Conservation (phyloP, 2,329 filamentous ascomycete species). For the Gaeumannomyces tritici region DNA sequence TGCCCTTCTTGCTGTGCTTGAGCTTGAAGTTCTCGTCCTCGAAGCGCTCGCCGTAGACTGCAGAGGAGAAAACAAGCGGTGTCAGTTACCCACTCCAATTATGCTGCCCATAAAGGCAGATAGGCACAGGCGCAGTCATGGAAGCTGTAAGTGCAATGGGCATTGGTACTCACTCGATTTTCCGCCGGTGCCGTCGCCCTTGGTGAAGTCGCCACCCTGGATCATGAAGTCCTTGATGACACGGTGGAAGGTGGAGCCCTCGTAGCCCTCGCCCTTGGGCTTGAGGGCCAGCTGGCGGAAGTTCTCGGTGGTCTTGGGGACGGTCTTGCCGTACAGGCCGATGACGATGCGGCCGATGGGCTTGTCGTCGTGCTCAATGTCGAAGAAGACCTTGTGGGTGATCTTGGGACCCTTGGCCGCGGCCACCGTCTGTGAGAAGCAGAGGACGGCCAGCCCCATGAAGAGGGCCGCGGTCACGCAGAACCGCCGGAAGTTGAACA, state of each 20-base stretch:
- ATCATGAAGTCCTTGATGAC: constrained; percentile 91
- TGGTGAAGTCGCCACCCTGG: constrained; percentile 83
- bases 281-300: constrained; percentile 74
- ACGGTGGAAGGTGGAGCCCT: constrained; percentile 77
- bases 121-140: no score
- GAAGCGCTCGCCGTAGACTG: constrained; percentile 77
- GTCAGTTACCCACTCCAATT: background rate
- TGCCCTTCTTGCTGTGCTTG: constrained; percentile 78
- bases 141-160: background rate
- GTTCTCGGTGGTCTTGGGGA: constrained; percentile 66
- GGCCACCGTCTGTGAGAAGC: constrained; percentile 65
- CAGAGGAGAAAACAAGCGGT: background rate
- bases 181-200: constrained; percentile 71
- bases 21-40: constrained; percentile 92
- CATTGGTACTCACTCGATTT: constrained; percentile 58
- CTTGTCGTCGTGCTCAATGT: constrained; percentile 69
- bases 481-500: constrained; percentile 67
- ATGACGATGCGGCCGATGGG: constrained; percentile 66
- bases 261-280: constrained; percentile 78
- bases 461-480: constrained; percentile 67
- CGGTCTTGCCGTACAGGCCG: constrained; percentile 80
- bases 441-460: constrained; percentile 62
- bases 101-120: background rate
- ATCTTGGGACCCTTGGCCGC: constrained; percentile 86
- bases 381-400: constrained; percentile 90